A percentile compares a stretch with the other conserved stretches of the same genome.
These are phyloP conservation scores for Trichoderma pleuroti DNA, from an alignment of 2,329 filamentous ascomycete genomes.

Conservation along the genomic window DNA sequence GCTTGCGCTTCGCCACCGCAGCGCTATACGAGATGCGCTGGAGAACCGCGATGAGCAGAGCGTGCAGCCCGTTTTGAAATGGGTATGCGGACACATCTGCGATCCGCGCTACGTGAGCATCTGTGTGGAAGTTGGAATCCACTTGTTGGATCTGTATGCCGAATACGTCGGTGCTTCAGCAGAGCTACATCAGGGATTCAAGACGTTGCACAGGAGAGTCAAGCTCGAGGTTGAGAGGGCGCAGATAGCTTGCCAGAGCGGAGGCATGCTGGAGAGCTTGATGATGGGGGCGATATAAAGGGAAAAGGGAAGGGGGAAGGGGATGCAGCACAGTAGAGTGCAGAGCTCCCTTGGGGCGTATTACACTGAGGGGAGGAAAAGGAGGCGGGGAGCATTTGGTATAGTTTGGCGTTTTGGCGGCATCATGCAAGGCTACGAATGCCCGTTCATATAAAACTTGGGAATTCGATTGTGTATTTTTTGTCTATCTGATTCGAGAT, in stretches of 20 bases:
- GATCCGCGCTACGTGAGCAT: slow-evolving; percentile 78
- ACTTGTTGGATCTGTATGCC: slow-evolving; percentile 83
- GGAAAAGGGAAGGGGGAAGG: neutral
- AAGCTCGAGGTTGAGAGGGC: slow-evolving; percentile 75
- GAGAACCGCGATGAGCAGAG: slow-evolving; percentile 75
- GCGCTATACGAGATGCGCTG: slow-evolving; percentile 76
- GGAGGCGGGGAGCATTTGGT: slow-evolving; percentile 14
- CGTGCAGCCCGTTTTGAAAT: slow-evolving; percentile 77
- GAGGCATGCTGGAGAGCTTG: slow-evolving; percentile 78
- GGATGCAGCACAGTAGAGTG: neutral
- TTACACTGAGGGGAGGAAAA: neutral
- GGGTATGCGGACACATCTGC: slow-evolving; percentile 75
- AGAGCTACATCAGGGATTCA: slow-evolving; percentile 68
- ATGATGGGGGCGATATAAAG: slow-evolving; percentile 39
- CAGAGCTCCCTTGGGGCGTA: neutral
- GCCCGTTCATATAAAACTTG: slow-evolving; percentile 3
- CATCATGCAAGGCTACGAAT: slow-evolving; percentile 6
- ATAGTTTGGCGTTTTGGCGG: slow-evolving; percentile 15
- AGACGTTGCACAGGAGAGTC: slow-evolving; percentile 66
- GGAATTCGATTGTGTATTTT: neutral
- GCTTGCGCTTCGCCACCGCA: slow-evolving; percentile 80
- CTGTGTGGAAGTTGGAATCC: slow-evolving; percentile 77
- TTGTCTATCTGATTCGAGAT: slow-evolving; percentile 2
- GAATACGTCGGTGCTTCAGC: slow-evolving; percentile 71
- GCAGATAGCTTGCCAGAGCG: slow-evolving; percentile 75